Base-by-base conservation (phyloP, 306 rosid species). In the Astragalus glycyphyllos region DNA sequence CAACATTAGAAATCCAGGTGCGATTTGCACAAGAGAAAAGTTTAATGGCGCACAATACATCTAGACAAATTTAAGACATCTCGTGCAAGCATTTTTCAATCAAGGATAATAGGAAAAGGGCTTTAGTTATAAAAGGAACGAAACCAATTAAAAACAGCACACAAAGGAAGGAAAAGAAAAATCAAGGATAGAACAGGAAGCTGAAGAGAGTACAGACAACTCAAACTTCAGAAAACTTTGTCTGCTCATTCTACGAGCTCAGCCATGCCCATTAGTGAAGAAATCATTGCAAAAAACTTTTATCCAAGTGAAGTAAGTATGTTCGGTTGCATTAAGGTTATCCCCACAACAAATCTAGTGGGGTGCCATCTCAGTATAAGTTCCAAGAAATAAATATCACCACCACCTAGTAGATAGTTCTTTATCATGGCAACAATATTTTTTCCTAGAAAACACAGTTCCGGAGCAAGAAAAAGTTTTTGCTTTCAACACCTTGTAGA, bases 1-100 rank as follows among this genome's bases (percentile, higher is more conserved):
- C 47, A 47, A 58, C 15, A 59, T 14, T 60, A 60, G 26, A 47
- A 58, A 16, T 26, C 45, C n/a, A 29, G 26, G 34, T 72, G 67
- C 45, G 67, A 29, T 10, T 14, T 44, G 34, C 15, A 62, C 51
- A 41, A 40, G 51, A 9, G 5, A 61, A 17, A 60, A 14, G 47
- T 10, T 58, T 13, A 17, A 20, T 38, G 7, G 37, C 7, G 32
- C 11, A 37, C 14, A 54, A 62, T 20, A 62, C 29, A 41, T 49
- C 13, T 69, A 12, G 51, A 68, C 1, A 38, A 68, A 68, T 17
- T 37, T 53, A 53, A 38, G 46, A 23, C 16, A 42, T 23, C 8
- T 68, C 1, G 0, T 11, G 13, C 44, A 26, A 20, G 73, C 11
- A 23, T 40, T 54, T 38, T 50, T 38, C 63, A 68, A 15, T 32